Conservation (phyloP, 495 filamentous ascomycete genomes). For the Niebla homalea region DNA sequence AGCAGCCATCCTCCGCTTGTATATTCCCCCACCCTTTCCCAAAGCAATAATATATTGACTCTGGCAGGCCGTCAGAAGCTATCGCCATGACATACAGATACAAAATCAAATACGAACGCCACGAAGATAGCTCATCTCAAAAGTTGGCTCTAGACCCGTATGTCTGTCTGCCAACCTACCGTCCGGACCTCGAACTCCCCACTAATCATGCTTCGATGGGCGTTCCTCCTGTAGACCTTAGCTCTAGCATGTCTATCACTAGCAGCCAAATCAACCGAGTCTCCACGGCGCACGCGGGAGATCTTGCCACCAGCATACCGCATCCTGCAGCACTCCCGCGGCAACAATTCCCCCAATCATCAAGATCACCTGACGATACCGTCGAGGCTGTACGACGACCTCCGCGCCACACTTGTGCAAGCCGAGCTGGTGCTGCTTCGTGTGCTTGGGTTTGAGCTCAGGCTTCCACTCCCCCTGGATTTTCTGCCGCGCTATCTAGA, state of each 20-base stretch:
- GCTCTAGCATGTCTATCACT: constrained; percentile 29
- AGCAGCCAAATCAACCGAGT: constrained; percentile 30
- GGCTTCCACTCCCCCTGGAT: constrained; percentile 26
- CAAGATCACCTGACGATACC: constrained; percentile 23
- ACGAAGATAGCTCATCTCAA: constrained; percentile 4
- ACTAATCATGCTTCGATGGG: background rate
- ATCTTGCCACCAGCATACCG: constrained; percentile 30
- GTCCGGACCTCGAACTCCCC: background rate
- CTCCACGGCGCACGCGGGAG: constrained; percentile 30
- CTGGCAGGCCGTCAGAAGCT: constrained; percentile 25
- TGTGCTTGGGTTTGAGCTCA: constrained; percentile 29
- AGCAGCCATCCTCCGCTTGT: constrained; percentile 29
- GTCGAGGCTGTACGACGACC: constrained; percentile 26
- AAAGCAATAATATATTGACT: background rate
- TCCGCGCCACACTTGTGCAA: constrained; percentile 29
- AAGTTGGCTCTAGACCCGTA: constrained; percentile 13
- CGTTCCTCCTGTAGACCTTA: constrained; percentile 21
- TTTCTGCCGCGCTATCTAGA: constrained; percentile 28
- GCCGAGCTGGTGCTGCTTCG: constrained; percentile 31
- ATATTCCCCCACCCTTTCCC: background rate
- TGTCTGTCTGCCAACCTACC: constrained; percentile 13
- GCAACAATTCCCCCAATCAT: background rate
- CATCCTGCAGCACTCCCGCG: constrained; percentile 21
- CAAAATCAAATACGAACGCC: constrained; percentile 27
- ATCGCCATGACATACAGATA: constrained; percentile 33